Evolutionary conservation across 2,329 filamentous ascomycete genomes (phyloP).

Genomic region (Lasiodiplodia sp.): DNA sequence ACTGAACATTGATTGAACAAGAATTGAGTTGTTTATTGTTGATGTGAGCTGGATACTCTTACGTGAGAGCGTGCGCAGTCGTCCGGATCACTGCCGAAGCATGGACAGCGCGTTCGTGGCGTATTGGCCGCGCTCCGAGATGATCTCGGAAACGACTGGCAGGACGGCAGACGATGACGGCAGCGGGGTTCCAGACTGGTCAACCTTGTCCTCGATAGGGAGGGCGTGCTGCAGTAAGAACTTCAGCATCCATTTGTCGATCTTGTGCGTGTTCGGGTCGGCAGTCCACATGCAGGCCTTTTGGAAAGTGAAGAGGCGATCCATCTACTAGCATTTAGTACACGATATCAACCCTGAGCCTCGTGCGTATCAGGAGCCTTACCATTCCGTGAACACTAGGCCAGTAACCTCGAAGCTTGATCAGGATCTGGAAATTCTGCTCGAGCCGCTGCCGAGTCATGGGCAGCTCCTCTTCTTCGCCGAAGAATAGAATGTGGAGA

Average conservation of each 20-base stretch:
- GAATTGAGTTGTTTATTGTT: no score
- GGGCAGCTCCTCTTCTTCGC: slow-evolving; percentile 46
- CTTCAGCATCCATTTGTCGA: slow-evolving; percentile 42
- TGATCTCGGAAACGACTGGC: background rate
- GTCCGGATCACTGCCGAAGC: background rate
- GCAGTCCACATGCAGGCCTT: slow-evolving; percentile 44
- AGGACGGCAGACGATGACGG: background rate
- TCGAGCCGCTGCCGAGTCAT: slow-evolving; percentile 49
- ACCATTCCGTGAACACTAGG: slow-evolving; percentile 34
- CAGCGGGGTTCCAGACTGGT: background rate
- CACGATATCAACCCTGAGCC: background rate
- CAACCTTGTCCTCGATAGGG: slow-evolving; percentile 22
- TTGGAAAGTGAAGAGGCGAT: slow-evolving; percentile 52
- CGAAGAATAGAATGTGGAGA: slow-evolving; percentile 56
- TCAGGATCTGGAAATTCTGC: slow-evolving; percentile 56
- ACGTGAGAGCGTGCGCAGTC: no score
- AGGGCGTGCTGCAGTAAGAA: slow-evolving; percentile 47
- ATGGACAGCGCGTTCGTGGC: slow-evolving; percentile 33
- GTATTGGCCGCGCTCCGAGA: slow-evolving; percentile 13
- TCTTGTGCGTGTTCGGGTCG: slow-evolving; percentile 31
- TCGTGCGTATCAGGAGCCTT: background rate
- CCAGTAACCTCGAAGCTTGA: slow-evolving; percentile 52
- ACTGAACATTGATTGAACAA: no score
- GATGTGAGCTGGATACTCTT: no score
- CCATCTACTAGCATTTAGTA: slow-evolving; percentile 39